Conservation (phyloP, 2,329 filamentous ascomycete species). For the Didymellaceae sp. region DNA sequence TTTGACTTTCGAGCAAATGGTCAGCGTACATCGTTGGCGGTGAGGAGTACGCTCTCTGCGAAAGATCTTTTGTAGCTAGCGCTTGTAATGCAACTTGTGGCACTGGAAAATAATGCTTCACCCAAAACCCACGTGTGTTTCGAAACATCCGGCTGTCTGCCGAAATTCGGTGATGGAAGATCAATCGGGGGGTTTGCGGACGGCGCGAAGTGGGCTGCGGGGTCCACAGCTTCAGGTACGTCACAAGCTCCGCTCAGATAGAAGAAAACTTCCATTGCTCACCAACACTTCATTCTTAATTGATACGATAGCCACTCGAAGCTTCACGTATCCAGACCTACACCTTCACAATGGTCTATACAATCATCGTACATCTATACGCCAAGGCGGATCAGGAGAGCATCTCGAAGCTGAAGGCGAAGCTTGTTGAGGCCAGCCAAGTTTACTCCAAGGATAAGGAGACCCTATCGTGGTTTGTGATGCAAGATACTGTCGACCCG, state of each 20-base stretch:
- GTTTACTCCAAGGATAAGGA: slow-evolving; percentile 76
- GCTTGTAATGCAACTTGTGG: no score
- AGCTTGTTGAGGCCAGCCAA: slow-evolving; percentile 76
- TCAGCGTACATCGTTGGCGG: no score
- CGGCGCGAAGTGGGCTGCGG: slow-evolving; percentile 20
- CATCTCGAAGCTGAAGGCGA: slow-evolving; percentile 72
- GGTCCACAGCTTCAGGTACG: slow-evolving; percentile 18
- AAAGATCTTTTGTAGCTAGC: no score
- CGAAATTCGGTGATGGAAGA: slow-evolving; percentile 6
- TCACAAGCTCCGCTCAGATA: slow-evolving; percentile 10
- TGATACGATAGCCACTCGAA: not conserved
- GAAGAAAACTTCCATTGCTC: slow-evolving; percentile 13
- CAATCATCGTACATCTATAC: slow-evolving; percentile 72
- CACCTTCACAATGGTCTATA: slow-evolving; percentile 64
- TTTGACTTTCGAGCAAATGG: no score
- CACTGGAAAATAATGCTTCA: not conserved
- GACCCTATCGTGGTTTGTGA: slow-evolving; percentile 72
- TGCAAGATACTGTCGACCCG: slow-evolving; percentile 74
- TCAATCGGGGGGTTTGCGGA: slow-evolving; percentile 13
- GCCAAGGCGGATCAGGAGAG: slow-evolving; percentile 69
- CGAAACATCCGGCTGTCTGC: not conserved
- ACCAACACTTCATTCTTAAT: not conserved
- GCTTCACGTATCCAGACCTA: not conserved
- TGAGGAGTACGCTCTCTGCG: no score
- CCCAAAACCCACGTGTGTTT: not conserved